Base-by-base conservation (phyloP, 2,329 filamentous ascomycete genomes). In the Chrysosporium keratinophilum region DNA sequence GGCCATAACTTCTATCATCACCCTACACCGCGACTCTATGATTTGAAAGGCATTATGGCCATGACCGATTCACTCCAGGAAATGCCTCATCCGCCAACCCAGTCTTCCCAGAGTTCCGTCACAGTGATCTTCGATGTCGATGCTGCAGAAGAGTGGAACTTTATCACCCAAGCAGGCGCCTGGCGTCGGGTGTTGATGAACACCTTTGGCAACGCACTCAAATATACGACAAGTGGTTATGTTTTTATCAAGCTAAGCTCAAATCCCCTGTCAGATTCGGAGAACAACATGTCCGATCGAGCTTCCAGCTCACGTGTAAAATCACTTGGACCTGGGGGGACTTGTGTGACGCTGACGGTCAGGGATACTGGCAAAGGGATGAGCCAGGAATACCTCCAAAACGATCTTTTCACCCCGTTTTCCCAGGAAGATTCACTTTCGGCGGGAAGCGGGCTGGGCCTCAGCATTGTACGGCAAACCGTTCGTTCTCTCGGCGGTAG, bases 401-500 rank as follows among this genome's bases (percentile, higher is more conserved):
- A 57, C 11, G 50, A 54, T 5, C 35, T 61, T 1, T 62, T 61
- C 52, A 60, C 52, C 3, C 57, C 61, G 0, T 62, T 62, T 19
- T 47, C 37, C 7, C 61, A 62, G 43, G 61, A 62, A 33, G 50
- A 62, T 42, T 28, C 56, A 2, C 56, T 62, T 40, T 51, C 55
- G 1, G 52, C 59, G 35, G 61, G 61, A 5, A 62, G 55, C 14
- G 61, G 61, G 17, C 31, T 62, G 2, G 61, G 61, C 3, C 54
- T 23, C 55, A 41, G 54, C 40, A 78, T 87, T 7, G 83, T 87
- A 1, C 75, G 77, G 17, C 65, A 73, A 63, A 78, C 87, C 5
- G 76, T 84, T 14, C 75, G 78, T 44, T 76, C 79, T 23, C 68
- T 86, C 0, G 74, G 76, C 23, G 83, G 83, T 0, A 74, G 70